Evolutionary conservation across 2,329 filamentous ascomycete species (phyloP).

Genomic region (Aureobasidium sp.): DNA sequence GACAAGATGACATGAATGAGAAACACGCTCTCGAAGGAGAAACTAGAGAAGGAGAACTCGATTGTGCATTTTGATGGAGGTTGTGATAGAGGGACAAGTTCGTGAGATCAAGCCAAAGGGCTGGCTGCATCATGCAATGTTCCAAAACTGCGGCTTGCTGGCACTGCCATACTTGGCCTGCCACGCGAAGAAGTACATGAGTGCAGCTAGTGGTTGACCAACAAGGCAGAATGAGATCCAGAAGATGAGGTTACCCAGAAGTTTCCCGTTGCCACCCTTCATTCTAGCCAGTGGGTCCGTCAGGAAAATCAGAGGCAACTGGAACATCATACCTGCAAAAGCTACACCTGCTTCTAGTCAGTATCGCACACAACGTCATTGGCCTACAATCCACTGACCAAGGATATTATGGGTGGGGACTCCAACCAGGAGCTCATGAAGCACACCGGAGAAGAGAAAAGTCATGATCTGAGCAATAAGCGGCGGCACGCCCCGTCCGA

Average conservation of each 20-base stretch:
- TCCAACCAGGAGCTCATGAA: conserved; percentile 90
- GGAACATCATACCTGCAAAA: conserved; percentile 87
- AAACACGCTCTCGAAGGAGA: background rate
- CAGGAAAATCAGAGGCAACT: conserved; percentile 77
- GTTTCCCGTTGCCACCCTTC: conserved; percentile 64
- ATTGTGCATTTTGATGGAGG: background rate
- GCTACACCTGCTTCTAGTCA: conserved; percentile 60
- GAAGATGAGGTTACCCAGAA: conserved; percentile 88
- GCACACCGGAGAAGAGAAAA: conserved; percentile 77
- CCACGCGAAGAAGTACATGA: conserved; percentile 98
- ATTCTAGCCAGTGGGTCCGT: conserved; percentile 75
- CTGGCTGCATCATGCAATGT: background rate
- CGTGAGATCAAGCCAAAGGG: background rate
- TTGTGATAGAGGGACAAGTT: background rate
- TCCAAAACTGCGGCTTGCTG: conserved; percentile 18
- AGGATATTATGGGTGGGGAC: conserved; percentile 92
- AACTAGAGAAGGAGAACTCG: background rate
- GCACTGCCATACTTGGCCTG: conserved; percentile 79
- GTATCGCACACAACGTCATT: background rate
- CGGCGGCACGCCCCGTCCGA: conserved; percentile 73
- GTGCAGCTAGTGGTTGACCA: conserved; percentile 83
- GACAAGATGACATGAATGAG: background rate
- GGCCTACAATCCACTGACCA: conserved; percentile 43
- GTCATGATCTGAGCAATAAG: conserved; percentile 67
- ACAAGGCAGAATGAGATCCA: conserved; percentile 96